Conservation (phyloP, 768 basidiomycete genomes). For the Phanerochaete carnosa region DNA sequence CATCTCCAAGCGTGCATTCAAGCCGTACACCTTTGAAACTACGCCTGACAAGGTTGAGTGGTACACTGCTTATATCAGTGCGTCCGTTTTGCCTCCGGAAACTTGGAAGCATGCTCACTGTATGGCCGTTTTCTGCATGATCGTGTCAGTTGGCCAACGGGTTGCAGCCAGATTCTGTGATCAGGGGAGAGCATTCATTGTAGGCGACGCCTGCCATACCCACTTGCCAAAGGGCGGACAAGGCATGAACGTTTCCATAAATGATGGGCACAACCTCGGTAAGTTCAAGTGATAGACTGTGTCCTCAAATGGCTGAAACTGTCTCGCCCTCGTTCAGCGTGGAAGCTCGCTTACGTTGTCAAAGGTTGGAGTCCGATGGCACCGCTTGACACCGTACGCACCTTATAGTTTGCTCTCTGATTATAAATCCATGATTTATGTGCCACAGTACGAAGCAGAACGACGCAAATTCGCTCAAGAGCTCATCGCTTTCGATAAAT, state of each 20-base stretch:
- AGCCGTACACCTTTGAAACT: slow-evolving; percentile 47
- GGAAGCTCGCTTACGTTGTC: slow-evolving; percentile 49
- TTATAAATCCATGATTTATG: not conserved
- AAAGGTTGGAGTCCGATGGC: slow-evolving; percentile 48
- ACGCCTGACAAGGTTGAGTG: slow-evolving; percentile 52
- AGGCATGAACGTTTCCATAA: slow-evolving; percentile 53
- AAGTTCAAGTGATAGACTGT: not conserved
- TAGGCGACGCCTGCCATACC: slow-evolving; percentile 64
- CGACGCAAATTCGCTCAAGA: slow-evolving; percentile 67
- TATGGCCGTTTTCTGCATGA: not conserved
- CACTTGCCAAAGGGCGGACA: slow-evolving; percentile 34
- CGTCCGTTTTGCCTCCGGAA: slow-evolving; percentile 14
- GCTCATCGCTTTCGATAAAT: slow-evolving; percentile 67
- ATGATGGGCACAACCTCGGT: slow-evolving; percentile 52
- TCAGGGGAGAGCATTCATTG: slow-evolving; percentile 69
- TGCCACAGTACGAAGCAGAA: slow-evolving; percentile 60
- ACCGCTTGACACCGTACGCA: slow-evolving; percentile 47
- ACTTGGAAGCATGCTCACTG: not conserved
- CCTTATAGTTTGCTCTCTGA: not conserved
- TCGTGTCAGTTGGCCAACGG: slow-evolving; percentile 57
- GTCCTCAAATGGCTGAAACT: not conserved
- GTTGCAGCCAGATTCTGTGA: slow-evolving; percentile 62
- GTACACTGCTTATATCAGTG: slow-evolving; percentile 70
- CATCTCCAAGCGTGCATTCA: slow-evolving; percentile 53
- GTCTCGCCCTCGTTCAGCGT: not conserved